Evolutionary conservation across 495 filamentous ascomycete species (phyloP).

Genomic region (Neurospora tetraspora): DNA sequence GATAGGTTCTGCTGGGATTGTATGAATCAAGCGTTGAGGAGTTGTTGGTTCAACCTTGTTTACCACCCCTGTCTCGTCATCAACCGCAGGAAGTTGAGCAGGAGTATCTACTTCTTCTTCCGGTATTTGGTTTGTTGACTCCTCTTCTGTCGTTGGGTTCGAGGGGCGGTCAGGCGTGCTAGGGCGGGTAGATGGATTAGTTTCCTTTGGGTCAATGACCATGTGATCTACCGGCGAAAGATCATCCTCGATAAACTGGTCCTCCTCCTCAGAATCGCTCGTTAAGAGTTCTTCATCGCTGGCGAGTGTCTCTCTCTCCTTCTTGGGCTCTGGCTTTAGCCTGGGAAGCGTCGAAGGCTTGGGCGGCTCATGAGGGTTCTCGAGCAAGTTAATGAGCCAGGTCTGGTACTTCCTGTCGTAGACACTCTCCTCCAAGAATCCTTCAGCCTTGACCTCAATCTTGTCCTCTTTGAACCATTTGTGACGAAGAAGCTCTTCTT

Average conservation of each 20-base stretch:
- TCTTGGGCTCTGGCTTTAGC: conserved; percentile 9
- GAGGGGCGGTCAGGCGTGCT: background rate
- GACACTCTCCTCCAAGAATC: conserved; percentile 49
- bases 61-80: background rate
- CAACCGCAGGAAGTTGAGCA: background rate
- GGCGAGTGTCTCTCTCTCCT: background rate
- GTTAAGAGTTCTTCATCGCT: conserved; percentile 36
- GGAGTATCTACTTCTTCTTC: background rate
- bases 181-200: background rate
- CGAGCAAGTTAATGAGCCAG: conserved; percentile 47
- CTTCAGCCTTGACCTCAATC: conserved; percentile 41
- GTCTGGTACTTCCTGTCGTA: conserved; percentile 41
- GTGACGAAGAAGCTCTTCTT: conserved; percentile 37
- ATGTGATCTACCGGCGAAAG: background rate
- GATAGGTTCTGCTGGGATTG: conserved; percentile 1
- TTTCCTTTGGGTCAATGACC: background rate
- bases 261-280: conserved; percentile 37
- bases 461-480: conserved; percentile 38
- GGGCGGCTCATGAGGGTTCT: conserved; percentile 38
- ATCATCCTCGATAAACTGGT: conserved; percentile 31
- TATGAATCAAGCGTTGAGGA: background rate
- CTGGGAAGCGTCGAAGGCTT: conserved; percentile 27
- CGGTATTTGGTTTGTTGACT: background rate
- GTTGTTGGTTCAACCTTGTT: background rate
- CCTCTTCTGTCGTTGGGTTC: background rate